Evolutionary conservation across 1,284 basidiomycete species (phyloP), one percentile per base, ranked within the genome.

Genomic region (Golubevia pallescens): DNA sequence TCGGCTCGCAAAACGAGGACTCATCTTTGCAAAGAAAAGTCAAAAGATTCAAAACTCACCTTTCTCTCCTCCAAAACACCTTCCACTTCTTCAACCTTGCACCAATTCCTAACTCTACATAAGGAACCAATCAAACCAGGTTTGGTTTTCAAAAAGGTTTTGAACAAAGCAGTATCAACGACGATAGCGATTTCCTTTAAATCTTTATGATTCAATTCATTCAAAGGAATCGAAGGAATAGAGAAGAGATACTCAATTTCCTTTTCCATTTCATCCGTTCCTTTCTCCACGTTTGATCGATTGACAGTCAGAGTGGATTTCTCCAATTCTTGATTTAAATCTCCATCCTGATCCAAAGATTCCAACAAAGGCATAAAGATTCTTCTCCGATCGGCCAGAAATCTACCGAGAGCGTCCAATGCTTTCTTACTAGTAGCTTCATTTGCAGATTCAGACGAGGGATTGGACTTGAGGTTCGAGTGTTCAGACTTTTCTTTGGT

Each of bases 71-170:
- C 89, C 55, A 99, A 86, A 65, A 95, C 90, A 80, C 93, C 93
- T 84, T 98, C 95, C 0, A 99, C 94, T 81, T 98, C 94, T 1
- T 91, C 91, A 0, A 98, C 94, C 80, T 98, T 94, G 86, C 95
- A 98, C 94, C 95, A 99, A 86, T 98, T 98, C 20, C 93, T 90
- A 52, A 96, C 88, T 51, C 97, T 89, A 86, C 96, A 98, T 55
- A 99, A 86, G 23, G 93, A 90, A 0, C 93, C 94, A 3, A 99
- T 88, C 66, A 99, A 87, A 7, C 89, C 90, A 0, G 96, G 95
- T 64, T 93, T 89, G 32, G 92, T 92, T 48, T 93, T 88, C 20
- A 99, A 87, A 85, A 97, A 98, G 7, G 92, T 92, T 86, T 97
- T 97, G 87, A 99, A 95, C 71, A 99, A 87, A 6, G 93, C 94